Evolutionary conservation across 148 eudicot species (phyloP).

Genomic region (Arctostaphylos glauca): DNA sequence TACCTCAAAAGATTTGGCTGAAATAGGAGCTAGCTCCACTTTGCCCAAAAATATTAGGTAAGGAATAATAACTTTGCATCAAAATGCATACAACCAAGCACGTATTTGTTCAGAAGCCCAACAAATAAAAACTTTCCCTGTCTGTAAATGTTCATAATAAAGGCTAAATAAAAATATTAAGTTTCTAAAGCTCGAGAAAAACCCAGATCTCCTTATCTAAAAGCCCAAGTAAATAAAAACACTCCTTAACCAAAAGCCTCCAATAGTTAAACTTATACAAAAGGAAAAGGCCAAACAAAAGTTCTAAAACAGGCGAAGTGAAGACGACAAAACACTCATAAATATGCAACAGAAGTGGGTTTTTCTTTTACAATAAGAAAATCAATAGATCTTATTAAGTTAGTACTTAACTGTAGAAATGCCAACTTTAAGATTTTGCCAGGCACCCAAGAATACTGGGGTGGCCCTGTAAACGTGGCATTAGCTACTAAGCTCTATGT

Average conservation of each 20-base stretch:
- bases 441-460: not conserved
- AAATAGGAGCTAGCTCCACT: not conserved
- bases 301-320: not conserved
- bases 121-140: not conserved
- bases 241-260: not conserved
- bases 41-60: not conserved
- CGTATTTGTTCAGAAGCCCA: not conserved
- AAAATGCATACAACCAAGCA: not conserved
- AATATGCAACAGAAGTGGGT: not conserved
- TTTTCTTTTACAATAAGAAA: not conserved
- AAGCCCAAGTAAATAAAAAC: not conserved
- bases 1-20: not conserved
- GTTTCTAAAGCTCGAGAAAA: not conserved
- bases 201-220: slow-evolving; percentile 1
- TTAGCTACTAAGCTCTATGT: not conserved
- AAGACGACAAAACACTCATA: not conserved
- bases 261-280: not conserved
- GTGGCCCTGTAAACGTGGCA: not conserved
- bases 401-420: not conserved
- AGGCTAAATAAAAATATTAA: not conserved
- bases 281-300: not conserved
- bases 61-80: not conserved
- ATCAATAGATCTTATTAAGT: not conserved
- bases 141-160: not conserved
- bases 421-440: not conserved